A percentile compares a stretch with the other conserved stretches of the same genome.
Conservation (phyloP, 345 rosid species). For the Aethionema arabicum region DNA sequence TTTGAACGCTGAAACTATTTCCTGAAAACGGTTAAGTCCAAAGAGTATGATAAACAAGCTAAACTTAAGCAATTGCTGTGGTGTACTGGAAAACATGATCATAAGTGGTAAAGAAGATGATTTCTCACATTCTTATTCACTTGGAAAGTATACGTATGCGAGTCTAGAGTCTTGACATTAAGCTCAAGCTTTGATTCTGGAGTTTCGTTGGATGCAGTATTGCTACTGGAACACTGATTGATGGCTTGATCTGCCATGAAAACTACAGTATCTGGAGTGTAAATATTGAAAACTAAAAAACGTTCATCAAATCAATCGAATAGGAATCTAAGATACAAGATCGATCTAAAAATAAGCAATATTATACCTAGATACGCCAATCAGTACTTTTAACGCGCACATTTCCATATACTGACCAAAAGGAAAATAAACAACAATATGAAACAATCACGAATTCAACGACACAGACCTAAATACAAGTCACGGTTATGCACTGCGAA, state of each 20-base stretch:
- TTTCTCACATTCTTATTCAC: slow-evolving; percentile 72
- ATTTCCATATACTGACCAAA: neutral
- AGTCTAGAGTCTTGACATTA: slow-evolving; percentile 84
- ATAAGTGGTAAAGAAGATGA: neutral
- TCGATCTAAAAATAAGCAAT: neutral
- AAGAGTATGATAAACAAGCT: neutral
- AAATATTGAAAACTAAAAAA: neutral
- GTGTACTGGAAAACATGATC: neutral
- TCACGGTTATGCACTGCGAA: neutral
- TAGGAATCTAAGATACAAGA: neutral
- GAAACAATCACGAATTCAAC: slow-evolving; percentile 10
- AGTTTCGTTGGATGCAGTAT: slow-evolving; percentile 46
- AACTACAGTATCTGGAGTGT: slow-evolving; percentile 25
- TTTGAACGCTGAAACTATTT: slow-evolving; percentile 69
- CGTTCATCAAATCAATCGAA: slow-evolving; percentile 4
- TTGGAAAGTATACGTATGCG: slow-evolving; percentile 61
- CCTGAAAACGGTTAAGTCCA: slow-evolving; percentile 49
- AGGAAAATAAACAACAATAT: slow-evolving; percentile 6
- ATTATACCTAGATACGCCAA: neutral
- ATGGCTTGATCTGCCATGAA: slow-evolving; percentile 62
- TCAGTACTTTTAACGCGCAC: neutral
- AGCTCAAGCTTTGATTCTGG: slow-evolving; percentile 65
- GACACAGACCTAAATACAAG: slow-evolving; percentile 15
- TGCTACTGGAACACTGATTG: slow-evolving; percentile 53
- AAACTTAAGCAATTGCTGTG: neutral